Base-by-base conservation (phyloP, 1,284 basidiomycete genomes). In the Ganoderma multipileum region DNA sequence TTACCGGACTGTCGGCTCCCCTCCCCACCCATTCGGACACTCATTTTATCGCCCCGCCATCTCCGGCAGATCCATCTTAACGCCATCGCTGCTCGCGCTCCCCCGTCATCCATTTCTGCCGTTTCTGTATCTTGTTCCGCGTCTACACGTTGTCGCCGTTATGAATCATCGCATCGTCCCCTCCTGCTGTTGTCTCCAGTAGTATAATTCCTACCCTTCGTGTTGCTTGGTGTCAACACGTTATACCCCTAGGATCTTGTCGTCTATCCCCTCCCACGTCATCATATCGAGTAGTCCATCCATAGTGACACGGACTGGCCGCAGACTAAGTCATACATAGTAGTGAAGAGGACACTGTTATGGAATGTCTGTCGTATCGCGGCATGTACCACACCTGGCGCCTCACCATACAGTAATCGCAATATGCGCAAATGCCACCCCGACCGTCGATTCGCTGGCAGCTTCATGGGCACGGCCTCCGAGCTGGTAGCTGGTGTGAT, bases 1-100 rank as follows among this genome's bases (percentile, higher is more conserved):
- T 72, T 64, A 63, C 71, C 71, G 66, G 58, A 63, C 69, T 67
- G 61, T 61, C 61, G 71, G 71, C 71, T 72, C 71, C 71, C 71
- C 71, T 71, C 63, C 69, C 58, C 66, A 57, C 68, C 38, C 60
- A 44, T 42, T 69, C 64, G 60, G 61, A 58, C 36, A 39, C 33
- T 62, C 39, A 36, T 39, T 52, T 39, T 70, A 69, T 69, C 71
- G 61, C 69, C 65, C 55, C 68, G 50, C 44, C 66, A 67, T 64
- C 67, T 63, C 66, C 64, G 64, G 65, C 47, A 65, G 54, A 62
- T 65, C 59, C 67, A 26, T 65, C 33, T 38, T 33, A 61, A 55
- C 59, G 59, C 64, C 67, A 33, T 59, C 39, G 20, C 36, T 30
- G 41, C 44, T 60, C 64, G 28, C 28, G 36, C 16, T 11, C 62